phyloP scores from a whole-genome alignment of 1,284 basidiomycete genomes.

The Ustilago xerochloae region DNA sequence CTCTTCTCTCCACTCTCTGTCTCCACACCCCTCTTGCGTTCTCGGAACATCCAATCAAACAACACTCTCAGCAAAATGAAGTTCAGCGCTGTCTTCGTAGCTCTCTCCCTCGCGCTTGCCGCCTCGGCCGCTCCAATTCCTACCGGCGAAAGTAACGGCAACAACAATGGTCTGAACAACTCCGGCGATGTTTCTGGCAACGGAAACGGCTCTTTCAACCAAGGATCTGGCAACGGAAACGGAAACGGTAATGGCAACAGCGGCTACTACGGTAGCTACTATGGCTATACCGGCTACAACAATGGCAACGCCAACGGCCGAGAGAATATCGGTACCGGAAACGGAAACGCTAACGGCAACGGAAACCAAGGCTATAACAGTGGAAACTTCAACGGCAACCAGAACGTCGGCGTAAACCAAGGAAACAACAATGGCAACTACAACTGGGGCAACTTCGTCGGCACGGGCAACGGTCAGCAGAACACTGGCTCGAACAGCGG shows the following conservation, averaged over 20 bases:
- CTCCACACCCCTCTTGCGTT: neutral
- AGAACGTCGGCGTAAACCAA: neutral
- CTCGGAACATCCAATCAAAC: neutral
- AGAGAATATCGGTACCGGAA: neutral
- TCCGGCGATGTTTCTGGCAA: neutral
- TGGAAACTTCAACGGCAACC: conserved; percentile 3
- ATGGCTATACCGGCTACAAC: neutral
- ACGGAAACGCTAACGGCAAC: conserved; percentile 5
- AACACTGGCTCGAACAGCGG: neutral
- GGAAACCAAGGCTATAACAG: neutral
- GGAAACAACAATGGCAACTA: neutral
- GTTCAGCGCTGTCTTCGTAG: conserved; percentile 1
- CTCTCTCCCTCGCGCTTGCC: conserved; percentile 1
- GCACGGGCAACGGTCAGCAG: neutral
- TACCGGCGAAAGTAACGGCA: neutral
- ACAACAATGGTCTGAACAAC: neutral
- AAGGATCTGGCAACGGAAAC: neutral
- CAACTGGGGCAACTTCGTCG: neutral
- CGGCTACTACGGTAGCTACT: neutral
- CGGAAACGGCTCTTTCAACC: neutral
- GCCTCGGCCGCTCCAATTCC: conserved; percentile 10
- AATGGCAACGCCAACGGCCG: conserved; percentile 3
- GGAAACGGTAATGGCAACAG: neutral
- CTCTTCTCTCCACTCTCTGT: neutral
- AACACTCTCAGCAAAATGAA: conserved; percentile 7